These are phyloP conservation scores for Nakaseomyces kungkrabaensis DNA, from an alignment of 1,139 yeast genomes.

Conservation along the genomic window DNA sequence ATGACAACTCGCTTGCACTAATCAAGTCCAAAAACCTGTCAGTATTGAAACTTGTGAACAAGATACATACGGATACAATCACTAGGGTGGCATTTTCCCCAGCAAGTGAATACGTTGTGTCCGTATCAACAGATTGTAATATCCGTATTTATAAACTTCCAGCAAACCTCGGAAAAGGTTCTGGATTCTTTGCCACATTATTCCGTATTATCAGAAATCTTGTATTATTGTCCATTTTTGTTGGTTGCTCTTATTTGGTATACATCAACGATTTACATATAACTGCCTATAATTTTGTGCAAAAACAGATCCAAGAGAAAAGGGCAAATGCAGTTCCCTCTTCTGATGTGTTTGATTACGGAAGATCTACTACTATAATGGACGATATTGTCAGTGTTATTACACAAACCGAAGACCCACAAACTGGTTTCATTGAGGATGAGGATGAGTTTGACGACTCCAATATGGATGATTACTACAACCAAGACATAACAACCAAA, in stretches of 20 bases:
- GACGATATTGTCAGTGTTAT: constrained; percentile 2
- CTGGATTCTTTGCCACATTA: background rate
- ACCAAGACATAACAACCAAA: background rate
- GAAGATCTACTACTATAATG: background rate
- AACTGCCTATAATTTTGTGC: background rate
- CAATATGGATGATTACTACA: background rate
- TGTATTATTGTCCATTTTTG: background rate
- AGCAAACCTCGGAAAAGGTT: constrained; percentile 29
- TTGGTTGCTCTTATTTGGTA: background rate
- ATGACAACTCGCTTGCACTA: constrained; percentile 60
- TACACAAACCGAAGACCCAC: background rate
- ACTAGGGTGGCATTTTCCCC: constrained; percentile 69
- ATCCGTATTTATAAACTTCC: constrained; percentile 58
- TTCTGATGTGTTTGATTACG: background rate
- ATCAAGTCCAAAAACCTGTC: constrained; percentile 45
- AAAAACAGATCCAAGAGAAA: background rate
- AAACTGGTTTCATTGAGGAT: background rate
- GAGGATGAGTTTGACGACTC: background rate
- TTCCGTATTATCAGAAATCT: background rate
- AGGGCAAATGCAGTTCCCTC: background rate
- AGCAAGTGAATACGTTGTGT: constrained; percentile 57
- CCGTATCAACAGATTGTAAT: constrained; percentile 78
- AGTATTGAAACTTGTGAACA: constrained; percentile 40
- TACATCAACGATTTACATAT: background rate
- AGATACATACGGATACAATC: constrained; percentile 73